Conservation (phyloP, 2,329 filamentous ascomycete genomes). For the Stemphylium beticola region DNA sequence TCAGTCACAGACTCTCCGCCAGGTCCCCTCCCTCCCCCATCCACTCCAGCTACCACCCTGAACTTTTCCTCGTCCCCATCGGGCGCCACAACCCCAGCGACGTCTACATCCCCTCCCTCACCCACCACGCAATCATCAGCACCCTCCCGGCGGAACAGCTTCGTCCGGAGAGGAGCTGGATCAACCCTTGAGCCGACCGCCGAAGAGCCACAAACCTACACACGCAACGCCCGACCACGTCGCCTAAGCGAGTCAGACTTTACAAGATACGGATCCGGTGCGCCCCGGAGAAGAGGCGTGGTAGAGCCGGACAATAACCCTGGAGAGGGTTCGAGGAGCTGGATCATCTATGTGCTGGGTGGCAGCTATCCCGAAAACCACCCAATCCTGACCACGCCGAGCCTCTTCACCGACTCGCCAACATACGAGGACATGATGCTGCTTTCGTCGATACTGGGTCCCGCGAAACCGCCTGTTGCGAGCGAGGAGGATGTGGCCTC, state of each 20-base stretch:
- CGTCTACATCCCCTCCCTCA: slow-evolving; percentile 39
- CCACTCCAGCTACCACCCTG: slow-evolving; percentile 64
- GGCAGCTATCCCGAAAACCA: slow-evolving; percentile 74
- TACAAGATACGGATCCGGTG: slow-evolving; percentile 66
- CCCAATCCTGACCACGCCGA: slow-evolving; percentile 72
- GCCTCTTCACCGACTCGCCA: slow-evolving; percentile 72
- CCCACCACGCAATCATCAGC: slow-evolving; percentile 44
- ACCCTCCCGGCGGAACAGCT: slow-evolving; percentile 50
- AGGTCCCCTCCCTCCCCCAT: slow-evolving; percentile 67
- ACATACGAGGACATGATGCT: slow-evolving; percentile 77
- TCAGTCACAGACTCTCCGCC: slow-evolving; percentile 62
- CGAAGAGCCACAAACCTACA: slow-evolving; percentile 47
- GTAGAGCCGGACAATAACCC: slow-evolving; percentile 64
- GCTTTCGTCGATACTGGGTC: slow-evolving; percentile 69
- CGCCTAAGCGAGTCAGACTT: slow-evolving; percentile 66
- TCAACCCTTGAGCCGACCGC: slow-evolving; percentile 52
- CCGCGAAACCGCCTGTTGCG: slow-evolving; percentile 72
- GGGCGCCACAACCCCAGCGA: slow-evolving; percentile 53
- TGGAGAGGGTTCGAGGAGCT: slow-evolving; percentile 66
- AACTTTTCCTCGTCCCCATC: slow-evolving; percentile 62
- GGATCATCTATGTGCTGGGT: slow-evolving; percentile 75
- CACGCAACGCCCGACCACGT: slow-evolving; percentile 58
- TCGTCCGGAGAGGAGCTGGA: slow-evolving; percentile 48
- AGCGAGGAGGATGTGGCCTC: slow-evolving; percentile 67
- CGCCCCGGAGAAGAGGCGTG: slow-evolving; percentile 68